Evolutionary conservation across 345 rosid genomes (phyloP).

Genomic region (Lagerstroemia speciosa): DNA sequence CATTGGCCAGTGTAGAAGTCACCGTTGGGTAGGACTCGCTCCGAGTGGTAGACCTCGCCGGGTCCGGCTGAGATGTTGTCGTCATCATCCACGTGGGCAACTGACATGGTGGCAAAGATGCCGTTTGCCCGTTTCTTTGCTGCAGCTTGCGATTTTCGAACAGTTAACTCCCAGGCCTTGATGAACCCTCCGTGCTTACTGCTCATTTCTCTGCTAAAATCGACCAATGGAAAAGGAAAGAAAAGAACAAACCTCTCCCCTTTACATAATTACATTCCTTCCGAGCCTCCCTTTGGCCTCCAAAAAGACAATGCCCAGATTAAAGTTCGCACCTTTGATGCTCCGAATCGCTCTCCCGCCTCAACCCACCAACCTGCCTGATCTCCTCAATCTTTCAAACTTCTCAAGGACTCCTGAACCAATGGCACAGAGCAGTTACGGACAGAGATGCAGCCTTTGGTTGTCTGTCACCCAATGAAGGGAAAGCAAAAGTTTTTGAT

Average conservation of each 20-base stretch:
- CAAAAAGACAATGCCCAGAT: background rate
- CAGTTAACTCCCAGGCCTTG: constrained; percentile 39
- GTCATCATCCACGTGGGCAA: constrained; percentile 86
- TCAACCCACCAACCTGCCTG: background rate
- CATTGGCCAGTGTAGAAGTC: constrained; percentile 88
- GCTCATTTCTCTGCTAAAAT: constrained; percentile 10
- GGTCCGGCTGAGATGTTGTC: constrained; percentile 28
- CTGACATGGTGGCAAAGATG: constrained; percentile 52
- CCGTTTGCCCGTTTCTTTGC: constrained; percentile 31
- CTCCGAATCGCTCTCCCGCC: background rate
- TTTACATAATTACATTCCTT: constrained; percentile 7
- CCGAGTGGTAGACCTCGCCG: constrained; percentile 39
- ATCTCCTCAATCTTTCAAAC: background rate
- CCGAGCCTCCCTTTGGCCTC: background rate
- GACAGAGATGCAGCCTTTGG: background rate
- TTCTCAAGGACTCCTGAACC: background rate
- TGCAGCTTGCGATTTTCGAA: constrained; percentile 27
- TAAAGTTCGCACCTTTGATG: constrained; percentile 1
- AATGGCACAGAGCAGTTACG: background rate
- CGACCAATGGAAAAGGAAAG: background rate
- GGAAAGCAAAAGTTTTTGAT: background rate
- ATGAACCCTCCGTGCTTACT: constrained; percentile 20
- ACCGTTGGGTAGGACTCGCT: constrained; percentile 49
- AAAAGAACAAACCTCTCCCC: background rate
- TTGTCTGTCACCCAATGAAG: background rate